Base-by-base conservation (phyloP, 371 early-diverging fungal species). In the Mortierella sp. region DNA sequence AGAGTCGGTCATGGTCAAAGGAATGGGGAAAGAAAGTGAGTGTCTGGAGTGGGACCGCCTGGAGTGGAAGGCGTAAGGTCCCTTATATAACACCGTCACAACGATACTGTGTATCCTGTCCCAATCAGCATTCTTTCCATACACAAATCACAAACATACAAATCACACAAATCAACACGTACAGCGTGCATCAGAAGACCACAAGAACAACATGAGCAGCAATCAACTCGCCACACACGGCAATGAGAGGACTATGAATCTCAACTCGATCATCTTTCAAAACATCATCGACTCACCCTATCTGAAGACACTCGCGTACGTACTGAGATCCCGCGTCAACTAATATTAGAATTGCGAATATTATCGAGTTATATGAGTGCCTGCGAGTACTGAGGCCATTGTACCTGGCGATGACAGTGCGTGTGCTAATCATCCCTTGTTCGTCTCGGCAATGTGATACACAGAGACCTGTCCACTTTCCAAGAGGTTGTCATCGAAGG, bases 401-500 rank as follows among this genome's bases (percentile, higher is more conserved):
- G n/a, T n/a, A n/a, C n/a, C n/a, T n/a, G n/a, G n/a, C n/a, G n/a
- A n/a, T n/a, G n/a, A n/a, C n/a, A n/a, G n/a, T n/a, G n/a, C n/a
- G n/a, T n/a, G n/a, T n/a, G n/a, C n/a, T n/a, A n/a, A n/a, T n/a
- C n/a, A n/a, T n/a, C n/a, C n/a, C n/a, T n/a, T n/a, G n/a, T n/a
- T n/a, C n/a, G n/a, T n/a, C n/a, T n/a, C n/a, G n/a, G n/a, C n/a
- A n/a, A n/a, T 17, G 19, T 26, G 9, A 8, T 12, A 70, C 59
- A 78, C 51, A 92, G 91, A 51, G 92, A 93, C 19, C 82, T 89
- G 60, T 87, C 89, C 53, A 89, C 92, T 1, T 94, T 89, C 79
- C 93, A 94, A 64, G 94, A 94, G 81, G 86, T 94, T 42, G 83
- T 94, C 28, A 89, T 88, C 73, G 96, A 95, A 64, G 93, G 93